These are phyloP conservation scores for Fraxinus floribunda DNA, from an alignment of 305 asterid genomes.

Conservation along the genomic window DNA sequence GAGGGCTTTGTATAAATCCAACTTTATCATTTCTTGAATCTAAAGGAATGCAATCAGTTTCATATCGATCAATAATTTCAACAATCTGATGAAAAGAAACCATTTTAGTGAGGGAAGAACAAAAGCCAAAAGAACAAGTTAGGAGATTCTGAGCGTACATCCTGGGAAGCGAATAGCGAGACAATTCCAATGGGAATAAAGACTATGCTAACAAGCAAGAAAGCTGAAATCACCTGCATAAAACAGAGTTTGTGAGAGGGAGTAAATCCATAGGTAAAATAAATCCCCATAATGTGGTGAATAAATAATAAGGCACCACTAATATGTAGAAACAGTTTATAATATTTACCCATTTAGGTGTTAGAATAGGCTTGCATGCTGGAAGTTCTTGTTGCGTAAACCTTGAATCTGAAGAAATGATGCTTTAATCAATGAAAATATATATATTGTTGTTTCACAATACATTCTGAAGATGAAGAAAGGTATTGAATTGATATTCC, in stretches of 20 bases:
- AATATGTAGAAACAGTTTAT: neutral
- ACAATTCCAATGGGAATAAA: conserved; percentile 78
- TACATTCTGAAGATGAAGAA: neutral
- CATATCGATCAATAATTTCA: conserved; percentile 70
- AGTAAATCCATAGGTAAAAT: neutral
- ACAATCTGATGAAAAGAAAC: conserved; percentile 53
- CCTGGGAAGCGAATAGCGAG: conserved; percentile 72
- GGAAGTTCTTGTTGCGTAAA: conserved; percentile 55
- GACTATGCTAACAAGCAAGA: conserved; percentile 55
- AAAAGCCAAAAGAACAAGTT: neutral
- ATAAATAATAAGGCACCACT: neutral
- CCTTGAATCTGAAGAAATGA: conserved; percentile 40
- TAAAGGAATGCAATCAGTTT: conserved; percentile 61
- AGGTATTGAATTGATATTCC: neutral
- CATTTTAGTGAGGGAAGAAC: neutral
- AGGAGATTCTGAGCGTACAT: conserved; percentile 37
- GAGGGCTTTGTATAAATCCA: conserved; percentile 48
- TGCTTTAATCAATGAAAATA: neutral
- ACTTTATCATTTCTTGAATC: conserved; percentile 40
- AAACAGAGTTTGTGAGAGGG: neutral
- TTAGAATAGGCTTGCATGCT: conserved; percentile 52
- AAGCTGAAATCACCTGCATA: conserved; percentile 68
- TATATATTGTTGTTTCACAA: neutral
- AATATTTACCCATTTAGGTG: conserved; percentile 48
- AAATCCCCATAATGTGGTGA: neutral